Evolutionary conservation across 352 stramenopile species (phyloP).

Genomic region (Phytophthora pinifolia): DNA sequence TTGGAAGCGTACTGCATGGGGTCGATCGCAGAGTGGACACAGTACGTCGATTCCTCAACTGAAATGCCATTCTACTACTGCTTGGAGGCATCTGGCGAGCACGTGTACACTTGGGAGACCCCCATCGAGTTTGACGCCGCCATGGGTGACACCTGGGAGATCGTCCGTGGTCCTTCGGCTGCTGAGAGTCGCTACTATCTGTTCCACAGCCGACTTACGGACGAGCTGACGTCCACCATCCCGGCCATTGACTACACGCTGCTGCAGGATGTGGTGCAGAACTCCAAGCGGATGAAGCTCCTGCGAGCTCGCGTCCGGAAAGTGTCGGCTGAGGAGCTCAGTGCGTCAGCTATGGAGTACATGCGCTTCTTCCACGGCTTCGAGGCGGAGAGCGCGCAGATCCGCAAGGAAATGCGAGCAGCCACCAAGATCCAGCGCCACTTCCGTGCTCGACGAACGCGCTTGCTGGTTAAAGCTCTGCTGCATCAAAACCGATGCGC

Average conservation of each 20-base stretch:
- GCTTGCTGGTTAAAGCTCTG: constrained; percentile 41
- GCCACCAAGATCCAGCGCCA: constrained; percentile 66
- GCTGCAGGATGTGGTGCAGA: constrained; percentile 73
- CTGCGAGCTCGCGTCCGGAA: constrained; percentile 61
- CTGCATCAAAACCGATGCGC: constrained; percentile 61
- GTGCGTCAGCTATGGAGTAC: constrained; percentile 68
- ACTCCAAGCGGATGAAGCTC: constrained; percentile 62
- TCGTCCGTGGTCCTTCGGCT: constrained; percentile 41
- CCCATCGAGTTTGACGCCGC: constrained; percentile 73
- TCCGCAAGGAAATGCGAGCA: constrained; percentile 44
- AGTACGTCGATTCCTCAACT: constrained; percentile 63
- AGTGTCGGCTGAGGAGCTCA: constrained; percentile 38
- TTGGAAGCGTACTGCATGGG: constrained; percentile 51
- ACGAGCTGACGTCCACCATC: constrained; percentile 43
- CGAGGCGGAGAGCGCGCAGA: constrained; percentile 56
- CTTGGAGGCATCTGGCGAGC: constrained; percentile 1
- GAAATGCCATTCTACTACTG: constrained; percentile 57
- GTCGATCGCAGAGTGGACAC: constrained; percentile 67
- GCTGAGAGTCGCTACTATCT: constrained; percentile 44
- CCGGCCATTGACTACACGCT: constrained; percentile 59
- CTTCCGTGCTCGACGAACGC: constrained; percentile 50
- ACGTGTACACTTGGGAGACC: constrained; percentile 54
- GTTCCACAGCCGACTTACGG: constrained; percentile 64
- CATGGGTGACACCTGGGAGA: constrained; percentile 57
- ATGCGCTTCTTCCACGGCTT: constrained; percentile 71